Base-by-base conservation (phyloP, 345 rosid species). In the Viola odorata region DNA sequence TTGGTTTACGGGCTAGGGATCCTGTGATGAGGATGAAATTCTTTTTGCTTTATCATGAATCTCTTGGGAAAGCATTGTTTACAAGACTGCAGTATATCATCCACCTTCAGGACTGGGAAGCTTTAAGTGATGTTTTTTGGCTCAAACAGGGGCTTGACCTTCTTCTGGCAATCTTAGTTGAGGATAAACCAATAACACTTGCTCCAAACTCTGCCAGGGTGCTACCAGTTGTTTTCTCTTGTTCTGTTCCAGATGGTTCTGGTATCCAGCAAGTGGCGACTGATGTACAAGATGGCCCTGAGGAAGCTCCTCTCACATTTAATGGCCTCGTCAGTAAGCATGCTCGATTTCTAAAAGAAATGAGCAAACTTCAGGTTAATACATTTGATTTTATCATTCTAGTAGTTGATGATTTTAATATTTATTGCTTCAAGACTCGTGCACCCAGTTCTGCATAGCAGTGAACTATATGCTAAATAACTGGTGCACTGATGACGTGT, bases 141-240 rank as follows among this genome's bases (percentile, higher is more conserved):
- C 92, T 94, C 68, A 94, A 94, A 77, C 99, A 94, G 64, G 97
- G 99, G 51, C 95, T 94, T 68, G 99, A 94, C 85, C 91, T 94
- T 71, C 91, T 94, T 65, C 79, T 94, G 53, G 95, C 99, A 50
- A 82, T 90, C 62, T 77, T 94, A 65, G 96, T 86, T 17, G 92
- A 84, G 80, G 84, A 86, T 67, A 85, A 88, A 71, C 86, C 95
- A 51, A 94, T 94, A 66, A 94, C 91, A 39, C 84, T 94, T 67
- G 99, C 97, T 61, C 89, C 99, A 73, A 90, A 94, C 77, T 86
- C 97, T 73, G 99, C 99, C 37, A 84, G 91, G 81, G 82, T 94
- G 70, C 70, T 68, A 40, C 84, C 96, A 41, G 80, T 94, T 67
- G 79, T 79, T 57, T 64, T 67, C 66, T 80, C 85, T 42, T 67